These are phyloP conservation scores for Heritiera littoralis DNA, from an alignment of 345 rosid species.

Conservation along the genomic window DNA sequence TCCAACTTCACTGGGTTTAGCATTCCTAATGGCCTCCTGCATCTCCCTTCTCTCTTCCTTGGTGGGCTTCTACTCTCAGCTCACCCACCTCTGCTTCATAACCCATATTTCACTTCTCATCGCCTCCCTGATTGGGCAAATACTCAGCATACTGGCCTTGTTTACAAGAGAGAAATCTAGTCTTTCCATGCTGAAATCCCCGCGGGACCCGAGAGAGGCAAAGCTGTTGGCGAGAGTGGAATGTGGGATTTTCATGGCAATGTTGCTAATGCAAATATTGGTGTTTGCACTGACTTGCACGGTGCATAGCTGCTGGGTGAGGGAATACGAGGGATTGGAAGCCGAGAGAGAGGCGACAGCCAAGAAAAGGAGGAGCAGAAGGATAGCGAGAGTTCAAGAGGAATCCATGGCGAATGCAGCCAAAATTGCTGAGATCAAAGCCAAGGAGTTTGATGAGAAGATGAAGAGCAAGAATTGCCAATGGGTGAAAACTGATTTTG, in stretches of 20 bases:
- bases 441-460: slow-evolving; percentile 47
- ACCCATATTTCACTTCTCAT: slow-evolving; percentile 54
- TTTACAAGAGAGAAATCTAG: slow-evolving; percentile 51
- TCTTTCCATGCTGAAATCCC: slow-evolving; percentile 47
- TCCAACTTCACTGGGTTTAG: slow-evolving; percentile 60
- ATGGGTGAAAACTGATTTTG: slow-evolving; percentile 60
- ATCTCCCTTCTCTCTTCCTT: slow-evolving; percentile 52
- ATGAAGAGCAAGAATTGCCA: slow-evolving; percentile 47
- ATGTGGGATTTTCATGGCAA: slow-evolving; percentile 60
- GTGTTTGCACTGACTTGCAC: slow-evolving; percentile 51
- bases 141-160: slow-evolving; percentile 38
- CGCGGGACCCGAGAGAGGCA: slow-evolving; percentile 54
- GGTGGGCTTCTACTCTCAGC: slow-evolving; percentile 49
- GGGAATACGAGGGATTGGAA: slow-evolving; percentile 53
- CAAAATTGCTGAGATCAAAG: slow-evolving; percentile 40
- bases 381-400: slow-evolving; percentile 50
- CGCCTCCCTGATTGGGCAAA: slow-evolving; percentile 48
- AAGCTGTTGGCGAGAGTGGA: slow-evolving; percentile 64
- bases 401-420: slow-evolving; percentile 49
- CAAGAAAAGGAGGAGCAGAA: slow-evolving; percentile 49
- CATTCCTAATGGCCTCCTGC: slow-evolving; percentile 46
- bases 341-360: slow-evolving; percentile 46
- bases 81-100: slow-evolving; percentile 45
- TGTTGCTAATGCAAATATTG: slow-evolving; percentile 45
- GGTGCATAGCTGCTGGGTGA: slow-evolving; percentile 52